Evolutionary conservation across 805 yeast species (phyloP).

Genomic region (Saturnispora sanitii): DNA sequence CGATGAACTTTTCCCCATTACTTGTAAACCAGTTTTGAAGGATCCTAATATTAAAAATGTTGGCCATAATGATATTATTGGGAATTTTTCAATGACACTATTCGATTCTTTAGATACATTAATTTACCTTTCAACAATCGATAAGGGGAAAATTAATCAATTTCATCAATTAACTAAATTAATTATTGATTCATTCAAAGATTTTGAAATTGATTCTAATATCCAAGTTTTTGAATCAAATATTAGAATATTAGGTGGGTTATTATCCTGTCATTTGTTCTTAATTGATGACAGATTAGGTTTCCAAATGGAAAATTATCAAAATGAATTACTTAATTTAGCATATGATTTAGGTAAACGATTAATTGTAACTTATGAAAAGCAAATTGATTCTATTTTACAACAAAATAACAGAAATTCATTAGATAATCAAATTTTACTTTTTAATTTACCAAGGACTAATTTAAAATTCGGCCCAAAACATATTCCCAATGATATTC

Average conservation of each 20-base stretch:
- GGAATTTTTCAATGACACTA: slow-evolving; percentile 70
- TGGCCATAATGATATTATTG: slow-evolving; percentile 72
- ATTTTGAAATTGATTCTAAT: slow-evolving; percentile 54
- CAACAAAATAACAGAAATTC: too few species aligned
- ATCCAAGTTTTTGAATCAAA: slow-evolving; percentile 86
- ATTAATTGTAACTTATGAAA: slow-evolving; percentile 58
- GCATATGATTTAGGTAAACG: slow-evolving; percentile 73
- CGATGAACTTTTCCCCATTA: slow-evolving; percentile 71
- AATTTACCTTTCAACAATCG: too few species aligned
- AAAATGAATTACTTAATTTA: slow-evolving; percentile 59
- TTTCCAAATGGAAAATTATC: slow-evolving; percentile 36
- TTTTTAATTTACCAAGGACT: slow-evolving; percentile 75
- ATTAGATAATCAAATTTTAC: too few species aligned
- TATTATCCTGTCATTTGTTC: slow-evolving; percentile 68
- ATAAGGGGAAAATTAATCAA: too few species aligned
- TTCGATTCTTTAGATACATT: slow-evolving; percentile 75
- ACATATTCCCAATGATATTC: slow-evolving; percentile 33
- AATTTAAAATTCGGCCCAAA: slow-evolving; percentile 49
- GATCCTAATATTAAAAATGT: slow-evolving; percentile 47
- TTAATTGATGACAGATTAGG: slow-evolving; percentile 44
- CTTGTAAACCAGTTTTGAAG: slow-evolving; percentile 61
- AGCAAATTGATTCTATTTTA: slow-evolving; percentile 20
- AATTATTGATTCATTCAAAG: slow-evolving; percentile 28
- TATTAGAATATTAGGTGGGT: slow-evolving; percentile 74
- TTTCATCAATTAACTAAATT: slow-evolving; percentile 39